Conservation (phyloP, 2,329 filamentous ascomycete species). For the Venturia carpophila region DNA sequence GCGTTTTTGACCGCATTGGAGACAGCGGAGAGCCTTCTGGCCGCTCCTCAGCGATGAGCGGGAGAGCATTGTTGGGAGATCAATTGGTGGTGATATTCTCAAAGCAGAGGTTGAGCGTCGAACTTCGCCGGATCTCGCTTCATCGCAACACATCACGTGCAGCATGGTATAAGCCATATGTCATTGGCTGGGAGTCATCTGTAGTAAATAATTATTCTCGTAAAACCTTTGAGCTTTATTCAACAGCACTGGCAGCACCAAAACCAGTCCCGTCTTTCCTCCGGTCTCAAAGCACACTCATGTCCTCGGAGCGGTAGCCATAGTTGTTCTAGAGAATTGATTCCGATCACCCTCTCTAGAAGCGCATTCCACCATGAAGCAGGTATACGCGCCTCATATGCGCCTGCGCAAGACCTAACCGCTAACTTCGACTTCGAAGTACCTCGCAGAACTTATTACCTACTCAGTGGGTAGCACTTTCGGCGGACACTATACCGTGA, state of each 20-base stretch:
- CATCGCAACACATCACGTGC: not conserved
- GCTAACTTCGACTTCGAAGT: not conserved
- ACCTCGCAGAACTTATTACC: slow-evolving; percentile 65
- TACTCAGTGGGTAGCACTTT: slow-evolving; percentile 83
- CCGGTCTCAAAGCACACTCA: not conserved
- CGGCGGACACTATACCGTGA: slow-evolving; percentile 85
- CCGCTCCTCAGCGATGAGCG: slow-evolving; percentile 17
- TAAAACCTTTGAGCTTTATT: not conserved
- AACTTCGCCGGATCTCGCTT: not conserved
- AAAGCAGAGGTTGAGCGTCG: not conserved
- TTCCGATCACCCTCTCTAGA: slow-evolving; percentile 7
- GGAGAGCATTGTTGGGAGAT: slow-evolving; percentile 14
- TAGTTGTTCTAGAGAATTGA: slow-evolving; percentile 13
- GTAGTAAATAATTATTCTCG: not conserved
- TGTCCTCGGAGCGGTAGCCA: slow-evolving; percentile 13
- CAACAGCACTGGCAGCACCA: not conserved
- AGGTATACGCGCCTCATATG: slow-evolving; percentile 9
- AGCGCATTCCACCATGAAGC: slow-evolving; percentile 13
- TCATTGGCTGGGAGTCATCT: not conserved
- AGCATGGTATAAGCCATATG: not conserved
- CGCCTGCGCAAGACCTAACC: not conserved
- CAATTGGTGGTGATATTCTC: slow-evolving; percentile 15
- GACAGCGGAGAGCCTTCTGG: slow-evolving; percentile 17
- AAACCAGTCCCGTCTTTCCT: not conserved
- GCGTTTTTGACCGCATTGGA: slow-evolving; percentile 17